Conservation (phyloP, 768 basidiomycete species). For the Imleria badia region DNA sequence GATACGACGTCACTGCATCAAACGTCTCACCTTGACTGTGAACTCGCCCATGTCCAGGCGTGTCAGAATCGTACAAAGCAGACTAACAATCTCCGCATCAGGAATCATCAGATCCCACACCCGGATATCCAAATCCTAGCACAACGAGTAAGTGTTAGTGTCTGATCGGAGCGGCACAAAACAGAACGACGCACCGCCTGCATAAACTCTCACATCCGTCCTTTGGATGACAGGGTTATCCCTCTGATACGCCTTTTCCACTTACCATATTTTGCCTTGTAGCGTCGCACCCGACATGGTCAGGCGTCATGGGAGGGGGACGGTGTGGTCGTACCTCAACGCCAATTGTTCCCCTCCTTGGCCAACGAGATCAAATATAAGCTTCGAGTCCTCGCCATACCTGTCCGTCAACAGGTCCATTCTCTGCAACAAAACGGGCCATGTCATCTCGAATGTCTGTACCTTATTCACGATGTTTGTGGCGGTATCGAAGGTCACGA, state of each 20-base stretch:
- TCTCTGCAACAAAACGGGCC: not conserved
- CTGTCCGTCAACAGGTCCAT: constrained; percentile 89
- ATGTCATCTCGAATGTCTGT: not conserved
- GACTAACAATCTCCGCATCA: constrained; percentile 85
- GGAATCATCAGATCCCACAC: constrained; percentile 96
- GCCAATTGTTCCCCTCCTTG: constrained; percentile 97
- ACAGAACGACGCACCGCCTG: constrained; percentile 68
- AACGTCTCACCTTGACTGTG: constrained; percentile 74
- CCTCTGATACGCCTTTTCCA: constrained; percentile 97
- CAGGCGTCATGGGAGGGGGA: constrained; percentile 91
- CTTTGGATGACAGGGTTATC: constrained; percentile 98
- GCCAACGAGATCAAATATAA: constrained; percentile 97
- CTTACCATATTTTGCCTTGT: constrained; percentile 89
- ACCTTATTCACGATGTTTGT: not conserved
- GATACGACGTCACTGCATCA: not conserved
- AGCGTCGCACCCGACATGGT: constrained; percentile 88
- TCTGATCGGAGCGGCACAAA: not conserved
- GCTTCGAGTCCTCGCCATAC: constrained; percentile 96
- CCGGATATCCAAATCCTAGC: constrained; percentile 93
- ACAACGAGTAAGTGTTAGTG: not conserved
- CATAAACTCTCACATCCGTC: constrained; percentile 97
- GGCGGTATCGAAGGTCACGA: no score
- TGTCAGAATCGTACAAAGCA: constrained; percentile 78
- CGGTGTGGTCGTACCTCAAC: constrained; percentile 94
- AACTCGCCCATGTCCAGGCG: constrained; percentile 91